Evolutionary conservation across 2,329 filamentous ascomycete species (phyloP).

Genomic region (Aspergillus alliaceus): DNA sequence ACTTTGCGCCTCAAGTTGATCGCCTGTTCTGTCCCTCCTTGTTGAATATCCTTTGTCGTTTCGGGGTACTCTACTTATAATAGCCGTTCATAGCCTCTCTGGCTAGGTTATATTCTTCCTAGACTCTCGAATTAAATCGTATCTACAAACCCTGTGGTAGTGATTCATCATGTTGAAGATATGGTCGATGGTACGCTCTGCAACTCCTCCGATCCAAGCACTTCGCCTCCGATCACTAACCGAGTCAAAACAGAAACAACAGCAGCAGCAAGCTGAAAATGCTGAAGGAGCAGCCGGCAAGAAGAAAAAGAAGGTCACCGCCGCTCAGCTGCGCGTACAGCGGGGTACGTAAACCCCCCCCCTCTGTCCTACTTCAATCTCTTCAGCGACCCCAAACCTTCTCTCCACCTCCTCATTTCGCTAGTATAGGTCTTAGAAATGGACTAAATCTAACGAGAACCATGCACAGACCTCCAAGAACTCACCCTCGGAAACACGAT

Average conservation of each 20-base stretch:
- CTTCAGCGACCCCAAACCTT: too few species aligned
- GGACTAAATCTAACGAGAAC: not conserved
- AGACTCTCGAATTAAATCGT: not conserved
- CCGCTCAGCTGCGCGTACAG: constrained; percentile 91
- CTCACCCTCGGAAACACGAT: constrained; percentile 56
- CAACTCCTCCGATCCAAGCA: not conserved
- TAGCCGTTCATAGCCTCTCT: not conserved
- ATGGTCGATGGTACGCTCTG: constrained; percentile 86
- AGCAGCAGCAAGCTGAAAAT: constrained; percentile 95
- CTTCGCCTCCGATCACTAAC: not conserved
- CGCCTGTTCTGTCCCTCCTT: not conserved
- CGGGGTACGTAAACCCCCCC: constrained; percentile 64
- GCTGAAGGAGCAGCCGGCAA: constrained; percentile 75
- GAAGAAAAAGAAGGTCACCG: constrained; percentile 98
- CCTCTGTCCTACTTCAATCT: not conserved
- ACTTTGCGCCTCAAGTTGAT: constrained; percentile 1
- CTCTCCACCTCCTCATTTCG: too few species aligned
- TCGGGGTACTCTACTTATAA: not conserved
- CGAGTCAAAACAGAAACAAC: constrained; percentile 54
- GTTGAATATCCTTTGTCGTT: constrained; percentile 5
- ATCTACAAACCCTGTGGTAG: constrained; percentile 10
- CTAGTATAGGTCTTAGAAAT: not conserved
- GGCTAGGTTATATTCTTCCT: not conserved
- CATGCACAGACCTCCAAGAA: constrained; percentile 45
- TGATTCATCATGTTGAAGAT: constrained; percentile 86